Conservation (phyloP, 371 early-diverging fungal species). For the Apophysomyces trapeziformis region DNA sequence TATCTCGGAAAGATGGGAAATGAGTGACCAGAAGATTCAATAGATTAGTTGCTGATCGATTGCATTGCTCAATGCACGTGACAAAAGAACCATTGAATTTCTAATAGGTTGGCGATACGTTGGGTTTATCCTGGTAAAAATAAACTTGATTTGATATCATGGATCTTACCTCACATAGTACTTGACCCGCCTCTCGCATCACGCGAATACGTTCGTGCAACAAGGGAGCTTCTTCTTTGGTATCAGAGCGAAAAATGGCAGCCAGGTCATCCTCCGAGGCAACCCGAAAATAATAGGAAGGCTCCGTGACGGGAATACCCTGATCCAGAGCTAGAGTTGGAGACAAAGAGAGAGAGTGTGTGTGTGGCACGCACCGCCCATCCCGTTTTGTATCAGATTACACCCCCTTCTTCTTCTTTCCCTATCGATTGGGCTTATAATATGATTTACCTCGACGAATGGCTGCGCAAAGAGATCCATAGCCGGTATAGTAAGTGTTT, state of each 20-base stretch:
- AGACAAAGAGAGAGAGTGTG: neutral
- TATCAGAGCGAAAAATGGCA: constrained; percentile 69
- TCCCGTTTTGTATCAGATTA: neutral
- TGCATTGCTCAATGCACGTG: constrained; percentile 60
- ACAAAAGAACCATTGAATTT: constrained; percentile 74
- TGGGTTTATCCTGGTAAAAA: neutral
- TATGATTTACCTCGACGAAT: constrained; percentile 66
- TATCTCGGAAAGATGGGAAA: constrained; percentile 80
- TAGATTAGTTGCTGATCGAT: constrained; percentile 60
- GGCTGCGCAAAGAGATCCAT: constrained; percentile 87
- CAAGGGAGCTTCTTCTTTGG: constrained; percentile 68
- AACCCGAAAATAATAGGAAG: constrained; percentile 51
- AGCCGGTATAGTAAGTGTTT: constrained; percentile 74
- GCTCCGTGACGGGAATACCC: constrained; percentile 67
- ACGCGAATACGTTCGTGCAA: constrained; percentile 63
- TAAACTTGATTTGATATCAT: neutral
- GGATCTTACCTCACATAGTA: constrained; percentile 59
- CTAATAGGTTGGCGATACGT: constrained; percentile 21
- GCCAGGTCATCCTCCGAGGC: constrained; percentile 52
- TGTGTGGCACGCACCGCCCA: neutral
- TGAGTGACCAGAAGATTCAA: constrained; percentile 62
- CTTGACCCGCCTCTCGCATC: constrained; percentile 72
- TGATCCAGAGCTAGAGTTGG: constrained; percentile 53
- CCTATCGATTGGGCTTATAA: neutral
- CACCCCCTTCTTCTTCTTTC: no score